These are phyloP conservation scores for Zychaea mexicana DNA, from an alignment of 371 early-diverging fungal genomes.

Conservation along the genomic window DNA sequence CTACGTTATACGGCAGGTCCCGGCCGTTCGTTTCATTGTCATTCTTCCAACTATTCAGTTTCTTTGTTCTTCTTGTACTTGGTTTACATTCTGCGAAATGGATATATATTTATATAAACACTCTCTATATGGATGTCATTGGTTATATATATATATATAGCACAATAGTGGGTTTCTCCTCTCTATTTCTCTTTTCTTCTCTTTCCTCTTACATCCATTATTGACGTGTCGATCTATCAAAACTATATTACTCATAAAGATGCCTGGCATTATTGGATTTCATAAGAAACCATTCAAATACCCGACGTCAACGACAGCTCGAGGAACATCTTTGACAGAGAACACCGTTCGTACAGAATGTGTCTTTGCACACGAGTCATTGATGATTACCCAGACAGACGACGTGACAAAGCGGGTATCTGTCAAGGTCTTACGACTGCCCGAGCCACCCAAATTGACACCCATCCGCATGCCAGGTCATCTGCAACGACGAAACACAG, in stretches of 20 bases:
- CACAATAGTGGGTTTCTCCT: background rate
- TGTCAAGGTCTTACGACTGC: slow-evolving; percentile 10
- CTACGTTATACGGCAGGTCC: too few species aligned
- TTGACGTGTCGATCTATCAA: background rate
- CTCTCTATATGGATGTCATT: background rate
- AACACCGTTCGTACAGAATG: slow-evolving; percentile 3
- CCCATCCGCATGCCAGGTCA: slow-evolving; percentile 3
- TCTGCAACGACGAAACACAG: background rate
- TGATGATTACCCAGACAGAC: slow-evolving; percentile 16
- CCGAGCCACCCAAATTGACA: slow-evolving; percentile 2
- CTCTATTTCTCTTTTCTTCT: background rate
- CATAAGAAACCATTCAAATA: slow-evolving; percentile 13
- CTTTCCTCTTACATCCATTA: background rate
- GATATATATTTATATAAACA: too few species aligned
- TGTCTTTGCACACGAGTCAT: slow-evolving; percentile 17
- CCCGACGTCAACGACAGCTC: slow-evolving; percentile 3
- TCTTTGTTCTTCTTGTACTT: background rate
- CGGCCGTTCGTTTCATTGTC: background rate
- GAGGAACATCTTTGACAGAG: background rate
- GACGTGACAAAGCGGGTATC: slow-evolving; percentile 14
- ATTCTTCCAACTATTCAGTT: background rate
- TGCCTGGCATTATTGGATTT: background rate
- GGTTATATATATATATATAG: background rate
- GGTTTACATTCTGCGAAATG: background rate
- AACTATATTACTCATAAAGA: background rate